Evolutionary conservation across 2,329 filamentous ascomycete species (phyloP), one percentile per base, ranked within the genome.

Genomic region (Tolypocladium capitatum): DNA sequence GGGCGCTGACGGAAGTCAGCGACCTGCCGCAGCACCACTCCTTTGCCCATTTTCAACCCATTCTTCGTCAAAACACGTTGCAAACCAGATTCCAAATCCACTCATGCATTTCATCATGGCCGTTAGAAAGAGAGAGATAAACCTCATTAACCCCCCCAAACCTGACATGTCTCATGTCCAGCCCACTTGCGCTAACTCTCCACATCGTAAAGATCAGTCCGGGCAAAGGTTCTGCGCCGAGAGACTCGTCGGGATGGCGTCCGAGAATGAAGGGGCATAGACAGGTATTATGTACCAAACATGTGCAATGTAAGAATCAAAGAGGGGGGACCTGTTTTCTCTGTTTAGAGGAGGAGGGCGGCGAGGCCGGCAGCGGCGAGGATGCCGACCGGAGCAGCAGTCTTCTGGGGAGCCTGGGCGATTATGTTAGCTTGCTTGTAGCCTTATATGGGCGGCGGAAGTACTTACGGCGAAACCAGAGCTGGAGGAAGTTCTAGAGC

Each of bases 321-420:
- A 53, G 55, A 47, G 54, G 49, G 52, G 46, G 43, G 18, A 36
- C 45, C 44, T 34, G 24, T 49, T 48, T 48, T 48, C 48, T 28
- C 52, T 53, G 28, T 24, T 69, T 72, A 76, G 50, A 76, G 66
- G 50, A 76, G 61, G 50, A 74, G 56, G 51, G 65, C 70, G 36
- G 70, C 72, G 42, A 76, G 50, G 57, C 73, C 73, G 20, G 70
- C 72, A 21, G 69, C 73, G 46, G 71, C 73, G 36, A 76, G 51
- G 44, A 75, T 52, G 48, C 71, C 73, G 28, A 60, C 58, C 21
- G 72, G 70, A 34, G 67, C 71, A 48, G 66, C 69, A 44, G 72
- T 73, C 56, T 63, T 61, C 49, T 69, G 64, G 38, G 69, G 60
- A 32, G 52, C 60, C 64, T 66, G 40, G 49, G 32, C 13, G 32